Conservation (phyloP, 2,329 filamentous ascomycete genomes). For the Ilyonectria destructans region DNA sequence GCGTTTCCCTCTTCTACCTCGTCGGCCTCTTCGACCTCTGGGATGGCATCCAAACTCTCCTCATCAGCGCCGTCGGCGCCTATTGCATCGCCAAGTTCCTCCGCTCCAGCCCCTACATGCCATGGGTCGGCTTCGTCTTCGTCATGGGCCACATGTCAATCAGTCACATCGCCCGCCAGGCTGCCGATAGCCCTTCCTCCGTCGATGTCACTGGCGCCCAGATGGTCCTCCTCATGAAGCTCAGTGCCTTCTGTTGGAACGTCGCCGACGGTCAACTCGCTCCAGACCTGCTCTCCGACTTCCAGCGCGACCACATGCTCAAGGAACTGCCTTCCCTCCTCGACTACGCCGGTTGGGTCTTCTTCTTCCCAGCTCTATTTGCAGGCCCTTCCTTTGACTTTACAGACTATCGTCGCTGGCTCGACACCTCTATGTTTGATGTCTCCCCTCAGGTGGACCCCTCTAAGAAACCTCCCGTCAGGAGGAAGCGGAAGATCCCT, state of each 20-base stretch:
- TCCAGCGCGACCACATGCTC: slow-evolving; percentile 88
- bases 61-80: slow-evolving; percentile 84
- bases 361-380: slow-evolving; percentile 95
- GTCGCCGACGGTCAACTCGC: slow-evolving; percentile 91
- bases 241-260: slow-evolving; percentile 98
- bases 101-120: slow-evolving; percentile 89
- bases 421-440: slow-evolving; percentile 96
- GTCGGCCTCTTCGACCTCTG: slow-evolving; percentile 95
- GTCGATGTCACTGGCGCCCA: slow-evolving; percentile 96
- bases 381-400: slow-evolving; percentile 96
- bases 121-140: slow-evolving; percentile 95
- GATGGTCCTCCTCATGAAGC: slow-evolving; percentile 99
- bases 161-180: slow-evolving; percentile 89
- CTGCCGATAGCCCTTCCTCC: slow-evolving; percentile 73
- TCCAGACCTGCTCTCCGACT: slow-evolving; percentile 84
- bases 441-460: slow-evolving; percentile 87
- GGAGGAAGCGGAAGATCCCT: slow-evolving; percentile 93
- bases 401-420: slow-evolving; percentile 91
- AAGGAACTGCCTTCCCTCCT: slow-evolving; percentile 81
- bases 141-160: slow-evolving; percentile 96
- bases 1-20: slow-evolving; percentile 90
- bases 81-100: slow-evolving; percentile 90
- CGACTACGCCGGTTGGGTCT: slow-evolving; percentile 90
- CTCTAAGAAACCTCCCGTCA: slow-evolving; percentile 86
- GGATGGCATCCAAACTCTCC: slow-evolving; percentile 84